These are phyloP conservation scores for Exophiala sideris DNA, from an alignment of 2,329 filamentous ascomycete species.

Conservation along the genomic window DNA sequence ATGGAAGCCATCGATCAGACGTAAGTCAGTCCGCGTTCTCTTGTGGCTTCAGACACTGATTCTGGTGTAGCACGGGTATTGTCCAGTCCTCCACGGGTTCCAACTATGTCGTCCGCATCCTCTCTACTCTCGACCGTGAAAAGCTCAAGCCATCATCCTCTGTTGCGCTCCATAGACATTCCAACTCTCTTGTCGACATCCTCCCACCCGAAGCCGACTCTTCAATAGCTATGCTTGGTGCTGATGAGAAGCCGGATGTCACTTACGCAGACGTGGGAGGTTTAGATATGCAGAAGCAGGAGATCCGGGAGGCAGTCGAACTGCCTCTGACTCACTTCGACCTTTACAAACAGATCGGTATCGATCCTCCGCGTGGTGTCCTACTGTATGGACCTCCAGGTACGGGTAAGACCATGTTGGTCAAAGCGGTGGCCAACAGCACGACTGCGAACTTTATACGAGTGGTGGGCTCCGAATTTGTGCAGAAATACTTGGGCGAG, in stretches of 20 bases:
- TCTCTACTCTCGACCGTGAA: constrained; percentile 97
- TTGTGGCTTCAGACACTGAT: constrained; percentile 6
- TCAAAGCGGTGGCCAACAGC: constrained; percentile 97
- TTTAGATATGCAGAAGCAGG: constrained; percentile 99
- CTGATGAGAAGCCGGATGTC: constrained; percentile 96
- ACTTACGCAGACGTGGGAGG: constrained; percentile 98
- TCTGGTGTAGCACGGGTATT: constrained; percentile 74
- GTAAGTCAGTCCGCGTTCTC: constrained; percentile 51
- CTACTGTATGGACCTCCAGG: constrained; percentile 93
- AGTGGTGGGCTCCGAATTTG: constrained; percentile 96
- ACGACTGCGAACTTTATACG: constrained; percentile 98
- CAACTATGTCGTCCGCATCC: constrained; percentile 97
- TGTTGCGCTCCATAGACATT: constrained; percentile 95
- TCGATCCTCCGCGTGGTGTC: constrained; percentile 94
- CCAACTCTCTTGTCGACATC: constrained; percentile 96
- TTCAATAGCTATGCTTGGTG: constrained; percentile 95
- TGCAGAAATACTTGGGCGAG: constrained; percentile 97
- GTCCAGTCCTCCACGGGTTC: constrained; percentile 97
- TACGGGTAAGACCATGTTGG: constrained; percentile 94
- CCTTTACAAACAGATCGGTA: constrained; percentile 98
- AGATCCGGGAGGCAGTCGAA: constrained; percentile 96
- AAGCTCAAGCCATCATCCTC: constrained; percentile 97
- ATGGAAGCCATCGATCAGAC: constrained; percentile 99
- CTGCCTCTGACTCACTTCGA: constrained; percentile 96
- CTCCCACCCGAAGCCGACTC: constrained; percentile 98